These are phyloP conservation scores for Populus ilicifolia DNA, from an alignment of 345 rosid species.

Conservation along the genomic window DNA sequence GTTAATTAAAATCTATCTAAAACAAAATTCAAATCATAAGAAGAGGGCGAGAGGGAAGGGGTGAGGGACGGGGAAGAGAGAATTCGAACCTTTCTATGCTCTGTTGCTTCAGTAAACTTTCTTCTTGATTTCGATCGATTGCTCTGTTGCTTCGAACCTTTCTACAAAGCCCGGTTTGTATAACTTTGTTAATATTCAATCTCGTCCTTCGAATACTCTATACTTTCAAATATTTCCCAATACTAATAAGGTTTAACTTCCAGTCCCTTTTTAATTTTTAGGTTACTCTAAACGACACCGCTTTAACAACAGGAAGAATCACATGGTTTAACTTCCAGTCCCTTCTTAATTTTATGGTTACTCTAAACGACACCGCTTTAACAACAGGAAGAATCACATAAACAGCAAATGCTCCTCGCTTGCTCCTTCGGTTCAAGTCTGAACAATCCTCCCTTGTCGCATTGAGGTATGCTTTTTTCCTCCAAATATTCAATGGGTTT, in stretches of 20 bases:
- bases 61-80: no score
- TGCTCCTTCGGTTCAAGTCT: neutral
- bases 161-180: neutral
- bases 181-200: neutral
- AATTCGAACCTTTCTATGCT: neutral
- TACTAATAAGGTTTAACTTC: neutral
- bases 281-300: neutral
- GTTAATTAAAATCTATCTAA: neutral
- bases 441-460: no score
- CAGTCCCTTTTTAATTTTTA: neutral
- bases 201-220: neutral
- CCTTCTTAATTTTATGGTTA: neutral
- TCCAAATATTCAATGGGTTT: neutral
- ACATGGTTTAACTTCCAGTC: neutral
- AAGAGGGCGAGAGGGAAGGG: neutral
- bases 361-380: neutral
- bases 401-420: neutral
- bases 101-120: neutral
- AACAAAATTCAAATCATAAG: neutral
- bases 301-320: neutral
- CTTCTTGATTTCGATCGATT: neutral
- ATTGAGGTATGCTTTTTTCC: neutral
- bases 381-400: neutral
- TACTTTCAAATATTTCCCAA: neutral
- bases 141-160: no score